Evolutionary conservation across 495 filamentous ascomycete genomes (phyloP).

Genomic region (Parathielavia appendiculata): DNA sequence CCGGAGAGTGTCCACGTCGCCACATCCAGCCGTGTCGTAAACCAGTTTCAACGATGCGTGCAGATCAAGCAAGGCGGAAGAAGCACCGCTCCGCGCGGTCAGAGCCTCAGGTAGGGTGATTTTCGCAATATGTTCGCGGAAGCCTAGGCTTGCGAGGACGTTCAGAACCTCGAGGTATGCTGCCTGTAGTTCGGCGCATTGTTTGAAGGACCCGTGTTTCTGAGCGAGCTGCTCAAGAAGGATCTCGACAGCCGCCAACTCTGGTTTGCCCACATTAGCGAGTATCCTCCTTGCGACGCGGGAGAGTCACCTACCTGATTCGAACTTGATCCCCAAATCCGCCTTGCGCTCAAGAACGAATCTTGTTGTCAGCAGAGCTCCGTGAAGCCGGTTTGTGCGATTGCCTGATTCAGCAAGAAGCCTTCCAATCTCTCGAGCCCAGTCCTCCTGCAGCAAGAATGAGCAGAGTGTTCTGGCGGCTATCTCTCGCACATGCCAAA

Average conservation of each 20-base stretch:
- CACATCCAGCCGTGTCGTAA: conserved; percentile 17
- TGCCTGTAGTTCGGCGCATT: conserved; percentile 36
- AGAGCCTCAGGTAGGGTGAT: neutral
- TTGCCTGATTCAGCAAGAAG: conserved; percentile 39
- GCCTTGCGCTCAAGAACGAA: conserved; percentile 47
- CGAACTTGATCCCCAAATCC: conserved; percentile 34
- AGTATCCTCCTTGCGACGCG: neutral
- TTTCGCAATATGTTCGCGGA: neutral
- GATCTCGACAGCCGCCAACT: conserved; percentile 3
- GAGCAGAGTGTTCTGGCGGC: conserved; percentile 73
- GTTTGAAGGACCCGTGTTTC: conserved; percentile 18
- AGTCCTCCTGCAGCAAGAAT: conserved; percentile 52
- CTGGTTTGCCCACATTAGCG: conserved; percentile 2
- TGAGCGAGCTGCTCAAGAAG: conserved; percentile 18
- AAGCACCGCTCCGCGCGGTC: neutral
- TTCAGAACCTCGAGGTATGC: conserved; percentile 41
- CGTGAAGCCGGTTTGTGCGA: conserved; percentile 51
- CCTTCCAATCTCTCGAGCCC: conserved; percentile 42
- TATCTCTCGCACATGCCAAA: conserved; percentile 89
- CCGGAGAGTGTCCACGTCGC: conserved; percentile 17
- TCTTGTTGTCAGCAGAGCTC: conserved; percentile 54
- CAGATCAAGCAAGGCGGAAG: conserved; percentile 26
- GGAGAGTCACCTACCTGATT: conserved; percentile 25
- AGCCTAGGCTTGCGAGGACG: conserved; percentile 25
- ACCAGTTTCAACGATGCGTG: conserved; percentile 20